phyloP scores from a whole-genome alignment of 2,329 filamentous ascomycete species.

The Cryphonectria carpinicola region DNA sequence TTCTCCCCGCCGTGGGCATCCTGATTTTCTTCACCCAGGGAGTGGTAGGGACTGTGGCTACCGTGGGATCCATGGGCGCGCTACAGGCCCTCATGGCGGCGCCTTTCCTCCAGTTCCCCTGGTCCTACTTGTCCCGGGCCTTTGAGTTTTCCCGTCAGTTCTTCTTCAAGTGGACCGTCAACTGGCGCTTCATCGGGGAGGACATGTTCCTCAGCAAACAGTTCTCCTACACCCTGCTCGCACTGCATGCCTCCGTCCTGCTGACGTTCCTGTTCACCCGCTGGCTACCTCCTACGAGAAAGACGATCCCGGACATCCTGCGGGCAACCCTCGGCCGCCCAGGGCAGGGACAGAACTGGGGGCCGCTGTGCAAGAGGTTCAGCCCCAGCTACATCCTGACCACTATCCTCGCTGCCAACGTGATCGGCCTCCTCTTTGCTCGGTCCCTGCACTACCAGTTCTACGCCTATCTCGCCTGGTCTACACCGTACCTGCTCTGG shows the following conservation, averaged over 20 bases:
- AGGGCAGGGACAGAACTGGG: conserved; percentile 40
- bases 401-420: conserved; percentile 74
- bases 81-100: conserved; percentile 65
- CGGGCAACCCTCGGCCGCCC: conserved; percentile 46
- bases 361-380: conserved; percentile 37
- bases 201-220: conserved; percentile 70
- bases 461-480: conserved; percentile 89
- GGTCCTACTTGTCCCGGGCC: conserved; percentile 77
- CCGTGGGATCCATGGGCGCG: conserved; percentile 20
- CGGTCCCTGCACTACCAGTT: conserved; percentile 94
- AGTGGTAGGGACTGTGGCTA: conserved; percentile 70
- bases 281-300: conserved; percentile 73
- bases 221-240: conserved; percentile 72
- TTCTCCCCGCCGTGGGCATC: conserved; percentile 78
- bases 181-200: conserved; percentile 95
- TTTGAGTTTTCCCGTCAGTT: conserved; percentile 93
- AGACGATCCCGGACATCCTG: conserved; percentile 59
- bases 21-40: conserved; percentile 77
- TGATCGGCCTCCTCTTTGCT: conserved; percentile 82
- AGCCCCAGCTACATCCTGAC: conserved; percentile 73
- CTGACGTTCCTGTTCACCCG: conserved; percentile 65
- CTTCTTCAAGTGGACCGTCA: conserved; percentile 97
- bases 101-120: conserved; percentile 72
- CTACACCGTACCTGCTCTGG: conserved; percentile 87
- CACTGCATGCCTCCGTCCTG: conserved; percentile 68